phyloP scores from a whole-genome alignment of 2,329 filamentous ascomycete genomes.

The Hymenoscyphus infarciens region DNA sequence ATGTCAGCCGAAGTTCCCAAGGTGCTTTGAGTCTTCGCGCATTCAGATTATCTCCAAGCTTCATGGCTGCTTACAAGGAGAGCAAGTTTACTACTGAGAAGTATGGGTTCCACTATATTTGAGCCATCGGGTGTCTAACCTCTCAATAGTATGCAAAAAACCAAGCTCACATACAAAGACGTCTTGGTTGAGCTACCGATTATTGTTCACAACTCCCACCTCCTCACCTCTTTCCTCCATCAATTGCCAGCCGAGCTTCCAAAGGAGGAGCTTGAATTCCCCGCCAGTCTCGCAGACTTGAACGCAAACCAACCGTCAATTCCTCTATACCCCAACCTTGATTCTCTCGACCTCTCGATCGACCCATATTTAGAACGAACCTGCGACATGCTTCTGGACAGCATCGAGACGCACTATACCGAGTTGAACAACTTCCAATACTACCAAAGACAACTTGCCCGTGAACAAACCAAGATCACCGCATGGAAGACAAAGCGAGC shows the following conservation, averaged over 20 bases:
- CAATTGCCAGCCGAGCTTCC: conserved; percentile 72
- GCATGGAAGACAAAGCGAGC: conserved; percentile 97
- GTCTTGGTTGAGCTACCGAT: conserved; percentile 89
- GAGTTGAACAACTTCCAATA: conserved; percentile 99
- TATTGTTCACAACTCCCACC: conserved; percentile 91
- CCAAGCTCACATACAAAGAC: conserved; percentile 88
- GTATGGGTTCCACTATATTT: conserved; percentile 48
- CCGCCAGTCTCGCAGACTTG: conserved; percentile 75
- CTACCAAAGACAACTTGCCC: conserved; percentile 89
- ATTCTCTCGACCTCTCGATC: conserved; percentile 82
- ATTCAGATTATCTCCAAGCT: conserved; percentile 81
- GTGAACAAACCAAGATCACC: conserved; percentile 94
- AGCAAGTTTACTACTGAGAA: conserved; percentile 92
- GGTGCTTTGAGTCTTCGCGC: conserved; percentile 85
- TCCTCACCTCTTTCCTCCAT: conserved; percentile 92
- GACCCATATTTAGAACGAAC: conserved; percentile 99
- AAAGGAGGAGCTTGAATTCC: conserved; percentile 67
- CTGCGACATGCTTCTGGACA: conserved; percentile 91
- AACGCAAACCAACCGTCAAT: conserved; percentile 58
- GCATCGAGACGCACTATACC: conserved; percentile 96
- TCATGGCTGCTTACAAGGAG: conserved; percentile 93
- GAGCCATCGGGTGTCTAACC: conserved; percentile 13
- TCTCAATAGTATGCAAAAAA: conserved; percentile 76
- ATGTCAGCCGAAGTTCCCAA: conserved; percentile 91
- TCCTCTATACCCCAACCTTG: conserved; percentile 82